Evolutionary conservation across 73 alveolate genomes (phyloP).

Genomic region (Paraurostyla sp.): DNA sequence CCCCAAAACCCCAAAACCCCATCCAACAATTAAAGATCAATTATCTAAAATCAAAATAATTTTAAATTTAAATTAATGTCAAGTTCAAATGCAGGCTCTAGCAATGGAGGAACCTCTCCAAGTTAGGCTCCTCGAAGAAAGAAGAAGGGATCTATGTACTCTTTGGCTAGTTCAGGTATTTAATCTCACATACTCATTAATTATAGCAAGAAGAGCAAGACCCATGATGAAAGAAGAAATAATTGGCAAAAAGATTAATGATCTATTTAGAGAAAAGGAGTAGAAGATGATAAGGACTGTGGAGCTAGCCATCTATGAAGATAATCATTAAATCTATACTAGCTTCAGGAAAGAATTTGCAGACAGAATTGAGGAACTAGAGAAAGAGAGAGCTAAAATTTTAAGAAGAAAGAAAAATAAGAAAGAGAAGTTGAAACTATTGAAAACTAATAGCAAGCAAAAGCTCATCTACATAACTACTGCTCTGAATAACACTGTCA

Average conservation of each 20-base stretch:
- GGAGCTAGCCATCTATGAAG: constrained; percentile 62
- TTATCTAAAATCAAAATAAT: too few species aligned
- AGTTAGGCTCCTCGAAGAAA: constrained; percentile 47
- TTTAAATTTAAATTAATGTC: too few species aligned
- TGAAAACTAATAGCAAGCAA: constrained; percentile 38
- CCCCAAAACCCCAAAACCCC: too few species aligned
- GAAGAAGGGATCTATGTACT: constrained; percentile 69
- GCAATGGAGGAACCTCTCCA: too few species aligned
- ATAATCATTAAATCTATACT: constrained; percentile 49
- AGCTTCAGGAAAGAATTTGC: constrained; percentile 36
- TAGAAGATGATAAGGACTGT: constrained; percentile 38
- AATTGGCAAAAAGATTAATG: constrained; percentile 72
- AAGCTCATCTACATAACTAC: constrained; percentile 22
- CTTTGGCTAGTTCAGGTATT: constrained; percentile 63
- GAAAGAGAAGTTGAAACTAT: constrained; percentile 55
- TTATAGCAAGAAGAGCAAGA: constrained; percentile 43
- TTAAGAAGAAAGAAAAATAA: constrained; percentile 66
- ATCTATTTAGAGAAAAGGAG: constrained; percentile 61
- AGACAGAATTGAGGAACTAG: constrained; percentile 55
- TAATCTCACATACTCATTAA: background rate
- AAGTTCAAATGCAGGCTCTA: too few species aligned
- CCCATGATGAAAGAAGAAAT: constrained; percentile 62
- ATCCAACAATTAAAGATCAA: too few species aligned
- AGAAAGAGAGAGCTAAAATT: constrained; percentile 67
- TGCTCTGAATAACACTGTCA: constrained; percentile 54